Evolutionary conservation across 352 stramenopile species (phyloP), one percentile per base, ranked within the genome.

Genomic region (Pythium volutum): DNA sequence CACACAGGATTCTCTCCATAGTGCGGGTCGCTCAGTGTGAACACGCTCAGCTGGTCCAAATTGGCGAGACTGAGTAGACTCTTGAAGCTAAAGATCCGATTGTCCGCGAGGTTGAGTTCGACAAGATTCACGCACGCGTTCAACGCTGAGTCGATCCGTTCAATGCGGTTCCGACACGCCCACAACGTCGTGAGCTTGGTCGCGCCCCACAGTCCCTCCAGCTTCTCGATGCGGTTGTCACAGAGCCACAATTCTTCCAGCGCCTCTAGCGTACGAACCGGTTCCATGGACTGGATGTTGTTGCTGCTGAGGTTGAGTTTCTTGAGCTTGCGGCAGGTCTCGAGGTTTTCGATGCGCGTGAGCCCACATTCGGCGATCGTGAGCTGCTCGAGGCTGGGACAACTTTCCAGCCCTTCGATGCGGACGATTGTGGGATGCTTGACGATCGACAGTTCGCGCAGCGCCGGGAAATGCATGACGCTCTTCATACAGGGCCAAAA

Each of bases 1-100:
- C 91, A 97, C 10, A 97, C 87, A 9, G 90, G 89, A 46, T 97
- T 97, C 51, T 92, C 79, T 0, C 90, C 91, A 65, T 89, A 97
- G 55, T 97, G 91, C 2, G 88, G 84, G 47, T 97, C 91, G 26
- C 73, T 92, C 23, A 97, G 65, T 7, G 72, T 79, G 18, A 97
- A 64, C n/a, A 76, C 66, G 0, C 63, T 34, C 3, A 97, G 74
- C 2, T 70, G 67, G 5, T 90, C 76, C 20, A 96, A 70, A 31
- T 81, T 91, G 23, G 67, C 70, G 10, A 97, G 74, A 4, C 77
- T 79, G 3, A 91, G 59, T 3, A 97, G 58, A 11, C 81, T 88
- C 66, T 97, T 96, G 69, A 97, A 97, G 56, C 69, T 90, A 23
- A 70, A 82, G 33, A 97, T 54, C 4, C 70, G 62, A 46, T 97